phyloP scores from a whole-genome alignment of 163 green algal species.

The Scenedesmus sp. region DNA sequence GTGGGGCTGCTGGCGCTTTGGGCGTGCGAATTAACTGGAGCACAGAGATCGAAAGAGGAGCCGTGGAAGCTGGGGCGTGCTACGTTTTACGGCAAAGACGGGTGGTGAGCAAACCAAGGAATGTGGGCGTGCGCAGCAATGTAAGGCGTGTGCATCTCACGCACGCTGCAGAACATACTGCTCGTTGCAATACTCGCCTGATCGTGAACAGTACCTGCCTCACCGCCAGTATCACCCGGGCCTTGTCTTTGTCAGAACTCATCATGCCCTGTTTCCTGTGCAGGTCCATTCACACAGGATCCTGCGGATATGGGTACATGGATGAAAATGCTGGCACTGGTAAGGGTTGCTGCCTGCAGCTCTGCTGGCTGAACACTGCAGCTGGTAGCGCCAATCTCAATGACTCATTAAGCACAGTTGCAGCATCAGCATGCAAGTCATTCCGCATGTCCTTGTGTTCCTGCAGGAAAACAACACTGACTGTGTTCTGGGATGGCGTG shows the following conservation, averaged over 20 bases:
- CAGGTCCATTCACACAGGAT: slow-evolving; percentile 58
- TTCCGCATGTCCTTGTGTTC: too few species aligned
- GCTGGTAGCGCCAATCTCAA: too few species aligned
- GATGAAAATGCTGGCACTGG: slow-evolving; percentile 24
- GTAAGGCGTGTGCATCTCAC: not conserved
- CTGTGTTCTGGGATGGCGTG: not conserved
- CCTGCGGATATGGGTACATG: slow-evolving; percentile 57
- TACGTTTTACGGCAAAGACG: slow-evolving; percentile 47
- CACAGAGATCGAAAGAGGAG: not conserved
- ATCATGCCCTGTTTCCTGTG: not conserved
- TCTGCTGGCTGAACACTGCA: not conserved
- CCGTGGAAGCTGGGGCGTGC: slow-evolving; percentile 23
- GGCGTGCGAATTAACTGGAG: not conserved
- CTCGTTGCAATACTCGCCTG: not conserved
- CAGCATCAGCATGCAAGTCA: not conserved
- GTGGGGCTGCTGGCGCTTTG: not conserved
- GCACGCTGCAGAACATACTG: not conserved
- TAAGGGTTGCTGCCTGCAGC: not conserved
- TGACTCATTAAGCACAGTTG: not conserved
- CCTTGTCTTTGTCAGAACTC: not conserved
- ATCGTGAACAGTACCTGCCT: not conserved
- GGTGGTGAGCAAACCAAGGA: slow-evolving; percentile 6
- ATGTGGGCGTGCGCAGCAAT: not conserved
- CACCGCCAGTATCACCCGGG: not conserved
- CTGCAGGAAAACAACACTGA: not conserved